phyloP scores from a whole-genome alignment of 2,329 filamentous ascomycete genomes.

The Aspergillus sp. region DNA sequence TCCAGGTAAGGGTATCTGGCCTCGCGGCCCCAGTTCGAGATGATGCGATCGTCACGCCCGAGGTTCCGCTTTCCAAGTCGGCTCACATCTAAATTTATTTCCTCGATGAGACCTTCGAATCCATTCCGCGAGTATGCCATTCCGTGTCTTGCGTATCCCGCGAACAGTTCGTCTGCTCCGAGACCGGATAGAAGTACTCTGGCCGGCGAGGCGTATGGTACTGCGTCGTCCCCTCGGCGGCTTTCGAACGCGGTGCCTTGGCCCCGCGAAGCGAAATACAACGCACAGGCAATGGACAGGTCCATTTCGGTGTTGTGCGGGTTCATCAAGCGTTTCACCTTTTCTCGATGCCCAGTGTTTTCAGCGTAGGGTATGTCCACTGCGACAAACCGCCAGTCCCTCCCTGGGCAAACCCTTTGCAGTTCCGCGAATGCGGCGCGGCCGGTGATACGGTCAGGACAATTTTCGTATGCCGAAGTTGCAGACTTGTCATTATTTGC shows the following conservation, averaged over 20 bases:
- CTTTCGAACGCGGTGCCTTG: constrained; percentile 40
- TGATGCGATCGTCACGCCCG: constrained; percentile 83
- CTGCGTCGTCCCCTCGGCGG: constrained; percentile 10
- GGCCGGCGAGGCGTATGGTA: constrained; percentile 57
- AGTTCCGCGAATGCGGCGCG: constrained; percentile 73
- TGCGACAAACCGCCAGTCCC: constrained; percentile 70
- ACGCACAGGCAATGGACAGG: constrained; percentile 78
- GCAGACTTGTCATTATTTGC: constrained; percentile 31
- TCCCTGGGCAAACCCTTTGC: constrained; percentile 53
- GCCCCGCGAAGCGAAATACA: constrained; percentile 91
- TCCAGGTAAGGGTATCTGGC: constrained; percentile 86
- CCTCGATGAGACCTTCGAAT: constrained; percentile 63
- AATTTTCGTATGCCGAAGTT: constrained; percentile 59
- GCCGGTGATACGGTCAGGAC: constrained; percentile 83
- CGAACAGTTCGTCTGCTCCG: constrained; percentile 93
- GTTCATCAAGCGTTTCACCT: constrained; percentile 68
- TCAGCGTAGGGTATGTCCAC: constrained; percentile 76
- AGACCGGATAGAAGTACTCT: constrained; percentile 84
- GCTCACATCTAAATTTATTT: constrained; percentile 75
- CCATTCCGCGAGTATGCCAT: constrained; percentile 63
- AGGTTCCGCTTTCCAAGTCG: constrained; percentile 89
- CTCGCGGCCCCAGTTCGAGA: constrained; percentile 82
- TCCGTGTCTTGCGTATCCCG: constrained; percentile 78
- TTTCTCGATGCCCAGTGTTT: constrained; percentile 56
- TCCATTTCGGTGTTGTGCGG: constrained; percentile 99